Evolutionary conservation across 257 asterid species (phyloP).

Genomic region (Agastache rugosa): DNA sequence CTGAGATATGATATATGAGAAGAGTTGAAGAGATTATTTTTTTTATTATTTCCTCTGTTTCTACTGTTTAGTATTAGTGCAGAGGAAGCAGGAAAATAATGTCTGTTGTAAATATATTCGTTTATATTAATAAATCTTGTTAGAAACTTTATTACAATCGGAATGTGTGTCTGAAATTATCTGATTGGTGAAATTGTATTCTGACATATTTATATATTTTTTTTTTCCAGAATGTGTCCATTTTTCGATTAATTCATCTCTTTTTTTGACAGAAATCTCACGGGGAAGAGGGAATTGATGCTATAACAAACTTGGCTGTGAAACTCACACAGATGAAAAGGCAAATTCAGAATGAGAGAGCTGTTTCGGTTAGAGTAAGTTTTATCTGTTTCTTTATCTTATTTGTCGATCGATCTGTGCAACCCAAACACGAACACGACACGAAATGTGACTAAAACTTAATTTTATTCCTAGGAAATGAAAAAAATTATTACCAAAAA

Average conservation of each 20-base stretch:
- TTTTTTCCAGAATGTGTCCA: background rate
- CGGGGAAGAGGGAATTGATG: slow-evolving; percentile 56
- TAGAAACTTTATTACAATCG: slow-evolving; percentile 2
- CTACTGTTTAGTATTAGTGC: slow-evolving; percentile 18
- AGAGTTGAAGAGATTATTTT: background rate
- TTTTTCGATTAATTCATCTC: slow-evolving; percentile 16
- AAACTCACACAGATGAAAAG: slow-evolving; percentile 62
- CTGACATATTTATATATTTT: background rate
- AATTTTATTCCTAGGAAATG: too few species aligned
- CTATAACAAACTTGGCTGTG: slow-evolving; percentile 41
- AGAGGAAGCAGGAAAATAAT: slow-evolving; percentile 19
- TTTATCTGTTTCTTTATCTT: slow-evolving; percentile 23
- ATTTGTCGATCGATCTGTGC: background rate
- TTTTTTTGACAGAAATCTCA: slow-evolving; percentile 42
- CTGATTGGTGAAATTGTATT: slow-evolving; percentile 12
- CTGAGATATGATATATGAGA: background rate
- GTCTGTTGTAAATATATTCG: slow-evolving; percentile 5
- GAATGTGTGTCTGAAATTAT: background rate
- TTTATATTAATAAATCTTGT: background rate
- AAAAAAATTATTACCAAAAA: too few species aligned
- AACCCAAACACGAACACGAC: too few species aligned
- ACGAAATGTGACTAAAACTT: too few species aligned
- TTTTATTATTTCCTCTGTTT: slow-evolving; percentile 24
- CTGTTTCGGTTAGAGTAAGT: slow-evolving; percentile 57
- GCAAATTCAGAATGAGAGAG: slow-evolving; percentile 72